Percentiles rank a stretch among this genome's conserved stretches.
Evolutionary conservation across 2,329 filamentous ascomycete genomes (phyloP).

Genomic region (Cylindrodendrum hubeiense): DNA sequence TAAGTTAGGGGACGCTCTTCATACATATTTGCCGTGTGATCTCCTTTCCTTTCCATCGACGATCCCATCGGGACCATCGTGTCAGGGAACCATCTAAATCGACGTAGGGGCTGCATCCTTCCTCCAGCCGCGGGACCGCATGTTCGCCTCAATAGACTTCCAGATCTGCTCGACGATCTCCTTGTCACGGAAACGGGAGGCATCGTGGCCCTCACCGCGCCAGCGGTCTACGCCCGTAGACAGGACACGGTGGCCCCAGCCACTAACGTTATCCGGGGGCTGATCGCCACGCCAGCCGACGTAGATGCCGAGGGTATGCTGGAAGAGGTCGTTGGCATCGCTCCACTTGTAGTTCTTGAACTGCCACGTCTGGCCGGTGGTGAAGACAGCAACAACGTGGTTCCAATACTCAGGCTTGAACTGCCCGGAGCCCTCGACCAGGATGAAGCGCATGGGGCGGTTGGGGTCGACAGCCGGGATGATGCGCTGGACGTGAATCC

Average conservation of each 20-base stretch:
- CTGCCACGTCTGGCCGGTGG: constrained; percentile 97
- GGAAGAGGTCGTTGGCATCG: constrained; percentile 88
- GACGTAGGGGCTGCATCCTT: constrained; percentile 74
- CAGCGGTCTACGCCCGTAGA: constrained; percentile 87
- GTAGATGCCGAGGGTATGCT: constrained; percentile 87
- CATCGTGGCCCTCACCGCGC: constrained; percentile 68
- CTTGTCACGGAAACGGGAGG: constrained; percentile 83
- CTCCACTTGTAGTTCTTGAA: constrained; percentile 99
- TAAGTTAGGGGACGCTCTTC: constrained; percentile 24
- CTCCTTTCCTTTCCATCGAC: constrained; percentile 18
- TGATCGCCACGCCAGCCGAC: constrained; percentile 92
- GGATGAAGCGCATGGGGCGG: constrained; percentile 89
- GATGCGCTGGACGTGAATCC: constrained; percentile 85
- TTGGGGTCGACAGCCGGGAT: constrained; percentile 78
- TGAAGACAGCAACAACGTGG: constrained; percentile 95
- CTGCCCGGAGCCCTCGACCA: constrained; percentile 91
- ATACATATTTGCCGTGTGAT: constrained; percentile 11
- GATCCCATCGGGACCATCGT: constrained; percentile 10
- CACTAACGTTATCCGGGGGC: constrained; percentile 80
- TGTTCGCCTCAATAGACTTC: constrained; percentile 88
- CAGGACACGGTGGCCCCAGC: constrained; percentile 88
- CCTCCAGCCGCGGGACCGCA: constrained; percentile 87
- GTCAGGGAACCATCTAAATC: constrained; percentile 50
- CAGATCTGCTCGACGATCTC: constrained; percentile 95
- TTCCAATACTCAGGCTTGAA: constrained; percentile 99